Evolutionary conservation across 352 stramenopile genomes (phyloP).

Genomic region (Thraustochytrium striatum): DNA sequence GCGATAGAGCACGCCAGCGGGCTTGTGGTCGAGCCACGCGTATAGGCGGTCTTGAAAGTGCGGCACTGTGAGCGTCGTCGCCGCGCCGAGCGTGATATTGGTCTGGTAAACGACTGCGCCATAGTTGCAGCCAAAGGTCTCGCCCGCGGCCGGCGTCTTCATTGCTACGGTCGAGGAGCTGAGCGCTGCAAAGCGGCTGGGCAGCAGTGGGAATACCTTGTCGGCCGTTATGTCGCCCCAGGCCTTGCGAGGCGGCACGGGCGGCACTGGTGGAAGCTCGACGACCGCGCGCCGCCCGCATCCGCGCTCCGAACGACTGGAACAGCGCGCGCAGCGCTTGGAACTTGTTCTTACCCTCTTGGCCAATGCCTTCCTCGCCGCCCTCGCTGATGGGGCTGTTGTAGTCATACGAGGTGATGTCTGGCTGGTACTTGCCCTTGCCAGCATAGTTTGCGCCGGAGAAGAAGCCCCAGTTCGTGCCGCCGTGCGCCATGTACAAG

Average conservation of each 20-base stretch:
- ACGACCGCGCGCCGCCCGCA: neutral
- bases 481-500: slow-evolving; percentile 61
- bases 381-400: slow-evolving; percentile 51
- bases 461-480: slow-evolving; percentile 59
- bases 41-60: neutral
- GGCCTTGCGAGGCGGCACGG: neutral
- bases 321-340: neutral
- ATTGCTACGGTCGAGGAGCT: neutral
- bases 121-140: neutral
- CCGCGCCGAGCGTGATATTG: neutral
- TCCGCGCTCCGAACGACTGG: neutral
- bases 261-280: neutral
- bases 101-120: neutral
- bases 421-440: slow-evolving; percentile 14
- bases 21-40: neutral
- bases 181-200: neutral
- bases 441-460: slow-evolving; percentile 56
- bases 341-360: neutral
- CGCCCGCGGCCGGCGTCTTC: neutral
- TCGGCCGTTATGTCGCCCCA: neutral
- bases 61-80: neutral
- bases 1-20: neutral
- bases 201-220: neutral
- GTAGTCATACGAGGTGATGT: slow-evolving; percentile 57
- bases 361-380: neutral